Evolutionary conservation across 192 early-diverging fungal species (phyloP), one percentile per base, ranked within the genome.

Genomic region (Entophlyctis luteolus): DNA sequence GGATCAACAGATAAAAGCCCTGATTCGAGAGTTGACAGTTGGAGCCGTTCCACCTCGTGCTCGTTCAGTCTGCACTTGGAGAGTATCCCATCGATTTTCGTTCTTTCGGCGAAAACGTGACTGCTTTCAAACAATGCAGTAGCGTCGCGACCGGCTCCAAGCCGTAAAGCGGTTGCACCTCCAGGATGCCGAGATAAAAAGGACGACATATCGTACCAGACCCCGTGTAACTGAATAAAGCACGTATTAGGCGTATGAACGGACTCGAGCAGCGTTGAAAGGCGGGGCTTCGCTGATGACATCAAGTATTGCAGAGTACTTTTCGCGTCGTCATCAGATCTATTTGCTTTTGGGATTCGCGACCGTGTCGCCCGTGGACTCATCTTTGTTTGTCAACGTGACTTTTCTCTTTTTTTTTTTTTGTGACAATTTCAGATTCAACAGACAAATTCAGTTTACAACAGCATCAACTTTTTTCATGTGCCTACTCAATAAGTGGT

Each of bases 101-200:
- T 32, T n/a, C 31, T 27, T 27, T 65, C 50, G 23, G 62, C 62
- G 35, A 65, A 65, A 46, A 53, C 62, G 62, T 49, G 50, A 12
- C 49, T 33, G 62, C 62, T 60, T 45, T 60, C 58, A 31, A 60
- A 60, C 38, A 60, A 1, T 3, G 58, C 58, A 37, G 58, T 60
- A 5, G 58, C 58, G 39, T 60, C 58, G 35, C 58, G 35, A 1
- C 58, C 58, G 8, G 58, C 58, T 6, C 23, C 58, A 25, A 60
- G 35, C 14, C 58, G 58, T 8, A 60, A 45, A 20, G 58, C 58
- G 25, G 58, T 45, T 5, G 14, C 18, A 3, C 58, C 58, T 37
- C 58, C 58, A 8, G 58, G 58, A 27, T 60, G 58, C 20, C 8
- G 2, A 23, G 20, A 22, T 16, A 31, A 37, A 31, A 60, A 60